Conservation (phyloP, 257 asterid genomes). For the Asclepias syriaca region DNA sequence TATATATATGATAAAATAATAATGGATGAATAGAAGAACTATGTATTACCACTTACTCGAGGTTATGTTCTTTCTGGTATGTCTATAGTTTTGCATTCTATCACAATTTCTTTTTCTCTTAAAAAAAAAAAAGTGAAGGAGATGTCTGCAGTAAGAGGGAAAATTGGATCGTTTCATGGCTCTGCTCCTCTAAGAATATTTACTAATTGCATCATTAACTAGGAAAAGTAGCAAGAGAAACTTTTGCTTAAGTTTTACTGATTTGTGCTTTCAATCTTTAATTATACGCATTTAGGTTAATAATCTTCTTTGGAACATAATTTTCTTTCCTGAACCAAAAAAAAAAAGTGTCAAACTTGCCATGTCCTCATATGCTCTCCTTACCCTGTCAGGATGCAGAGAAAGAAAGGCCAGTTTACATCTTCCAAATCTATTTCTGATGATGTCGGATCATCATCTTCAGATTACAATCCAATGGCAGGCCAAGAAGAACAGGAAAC, state of each 20-base stretch:
- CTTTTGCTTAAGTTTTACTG: not conserved
- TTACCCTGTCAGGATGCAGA: constrained; percentile 81
- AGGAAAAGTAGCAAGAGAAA: not conserved
- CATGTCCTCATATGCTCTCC: constrained; percentile 1
- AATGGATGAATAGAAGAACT: not conserved
- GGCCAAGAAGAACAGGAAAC: constrained; percentile 87
- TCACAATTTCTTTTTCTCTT: not conserved
- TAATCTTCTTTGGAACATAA: not conserved
- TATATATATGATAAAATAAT: not conserved
- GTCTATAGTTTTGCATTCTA: not conserved
- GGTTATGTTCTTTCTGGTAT: not conserved
- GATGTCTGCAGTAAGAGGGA: not conserved
- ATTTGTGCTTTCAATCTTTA: not conserved
- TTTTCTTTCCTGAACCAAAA: not conserved
- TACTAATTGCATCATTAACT: not conserved
- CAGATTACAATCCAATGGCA: constrained; percentile 61
- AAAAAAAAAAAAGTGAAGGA: not conserved
- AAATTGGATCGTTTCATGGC: not conserved
- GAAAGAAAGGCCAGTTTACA: constrained; percentile 96
- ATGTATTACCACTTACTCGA: not conserved
- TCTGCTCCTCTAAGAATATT: not conserved
- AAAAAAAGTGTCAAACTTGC: not conserved
- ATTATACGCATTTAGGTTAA: not conserved
- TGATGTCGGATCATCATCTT: constrained; percentile 74
- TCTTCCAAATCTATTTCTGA: constrained; percentile 74